Conservation (phyloP, 805 yeast species). For the Wickerhamiella slavikovae region DNA sequence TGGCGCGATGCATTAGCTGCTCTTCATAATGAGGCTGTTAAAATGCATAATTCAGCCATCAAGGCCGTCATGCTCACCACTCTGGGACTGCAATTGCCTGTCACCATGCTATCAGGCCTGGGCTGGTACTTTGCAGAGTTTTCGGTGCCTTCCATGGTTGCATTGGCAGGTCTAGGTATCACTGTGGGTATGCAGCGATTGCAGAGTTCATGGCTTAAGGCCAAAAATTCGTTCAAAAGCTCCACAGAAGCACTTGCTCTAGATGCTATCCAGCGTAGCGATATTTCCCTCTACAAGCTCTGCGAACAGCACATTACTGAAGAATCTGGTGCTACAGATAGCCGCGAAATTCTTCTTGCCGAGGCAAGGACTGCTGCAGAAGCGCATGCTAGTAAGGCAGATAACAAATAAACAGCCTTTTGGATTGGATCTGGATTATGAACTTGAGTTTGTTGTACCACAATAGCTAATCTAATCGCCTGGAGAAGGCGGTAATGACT, state of each 20-base stretch:
- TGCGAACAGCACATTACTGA: constrained; percentile 16
- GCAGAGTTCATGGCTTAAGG: constrained; percentile 17
- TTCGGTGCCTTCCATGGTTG: constrained; percentile 17
- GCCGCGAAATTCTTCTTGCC: not conserved
- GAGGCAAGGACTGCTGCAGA: not conserved
- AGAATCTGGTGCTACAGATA: constrained; percentile 1
- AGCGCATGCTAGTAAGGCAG: not conserved
- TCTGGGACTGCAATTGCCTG: constrained; percentile 19
- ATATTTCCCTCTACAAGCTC: constrained; percentile 13
- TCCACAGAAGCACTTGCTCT: constrained; percentile 12
- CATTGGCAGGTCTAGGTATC: constrained; percentile 18
- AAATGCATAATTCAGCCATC: constrained; percentile 15
- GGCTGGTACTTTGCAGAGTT: constrained; percentile 16
- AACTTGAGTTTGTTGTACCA: not conserved
- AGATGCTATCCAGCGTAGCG: constrained; percentile 12
- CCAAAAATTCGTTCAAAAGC: constrained; percentile 10
- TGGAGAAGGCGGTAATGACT: no score
- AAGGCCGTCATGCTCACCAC: constrained; percentile 12
- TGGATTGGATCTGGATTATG: not conserved
- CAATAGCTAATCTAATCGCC: no score
- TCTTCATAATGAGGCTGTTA: constrained; percentile 3
- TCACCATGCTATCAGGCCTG: constrained; percentile 13
- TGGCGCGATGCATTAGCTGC: constrained; percentile 1
- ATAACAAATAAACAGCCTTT: not conserved
- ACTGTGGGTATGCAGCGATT: constrained; percentile 18